A percentile compares a stretch with the other conserved stretches of the same genome.
Conservation (phyloP, 179 eudicot genomes). For the Heliamphora pulchella region DNA sequence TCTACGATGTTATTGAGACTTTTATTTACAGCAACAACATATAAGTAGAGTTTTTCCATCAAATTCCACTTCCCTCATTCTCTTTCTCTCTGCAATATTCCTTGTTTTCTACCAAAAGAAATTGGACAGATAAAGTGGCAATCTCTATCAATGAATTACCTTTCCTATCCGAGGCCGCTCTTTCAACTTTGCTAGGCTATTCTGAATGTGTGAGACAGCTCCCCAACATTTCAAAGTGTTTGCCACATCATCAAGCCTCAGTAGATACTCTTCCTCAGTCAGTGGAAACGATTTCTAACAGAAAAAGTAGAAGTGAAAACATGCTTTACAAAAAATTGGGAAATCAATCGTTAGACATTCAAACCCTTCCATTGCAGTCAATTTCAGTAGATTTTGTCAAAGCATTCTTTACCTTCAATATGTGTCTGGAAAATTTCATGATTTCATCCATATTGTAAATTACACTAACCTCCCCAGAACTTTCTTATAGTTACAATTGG, state of each 20-base stretch:
- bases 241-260: constrained; percentile 96
- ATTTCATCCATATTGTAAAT: neutral
- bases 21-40: neutral
- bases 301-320: neutral
- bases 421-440: neutral
- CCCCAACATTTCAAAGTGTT: constrained; percentile 93
- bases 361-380: neutral
- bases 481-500: neutral
- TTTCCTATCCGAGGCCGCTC: constrained; percentile 95
- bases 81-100: neutral
- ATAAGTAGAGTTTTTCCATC: neutral
- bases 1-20: too few relatives aligned
- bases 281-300: constrained; percentile 81
- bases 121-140: neutral
- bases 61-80: neutral
- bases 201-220: constrained; percentile 90
- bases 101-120: neutral
- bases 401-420: neutral
- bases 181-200: constrained; percentile 64
- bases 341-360: neutral
- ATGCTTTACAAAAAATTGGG: neutral
- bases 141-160: constrained; percentile 34
- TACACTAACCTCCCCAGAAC: neutral
- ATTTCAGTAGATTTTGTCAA: neutral
- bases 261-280: constrained; percentile 85